A percentile compares a stretch with the other conserved stretches of the same genome.
These are phyloP conservation scores for Hippophae tibetana DNA, from an alignment of 306 rosid genomes.

Conservation along the genomic window DNA sequence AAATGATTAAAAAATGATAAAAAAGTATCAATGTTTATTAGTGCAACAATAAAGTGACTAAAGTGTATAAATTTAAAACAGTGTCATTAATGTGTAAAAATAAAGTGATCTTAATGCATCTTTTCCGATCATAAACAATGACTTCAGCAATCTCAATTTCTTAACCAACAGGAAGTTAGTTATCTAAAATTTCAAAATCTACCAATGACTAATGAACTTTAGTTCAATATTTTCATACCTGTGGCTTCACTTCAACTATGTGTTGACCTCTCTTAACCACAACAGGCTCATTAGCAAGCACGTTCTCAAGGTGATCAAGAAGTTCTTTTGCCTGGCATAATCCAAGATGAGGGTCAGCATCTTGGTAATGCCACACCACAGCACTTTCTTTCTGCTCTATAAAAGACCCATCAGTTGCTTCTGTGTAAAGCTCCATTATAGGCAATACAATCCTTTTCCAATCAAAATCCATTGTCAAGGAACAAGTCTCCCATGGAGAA, in stretches of 20 bases:
- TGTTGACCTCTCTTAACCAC: slow-evolving; percentile 61
- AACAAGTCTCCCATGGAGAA: slow-evolving; percentile 44
- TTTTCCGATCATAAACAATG: too few relatives aligned
- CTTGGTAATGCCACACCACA: slow-evolving; percentile 63
- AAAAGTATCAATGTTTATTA: too few relatives aligned
- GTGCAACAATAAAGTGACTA: too few relatives aligned
- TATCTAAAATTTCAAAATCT: not conserved
- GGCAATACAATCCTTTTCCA: slow-evolving; percentile 57
- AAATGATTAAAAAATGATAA: too few relatives aligned
- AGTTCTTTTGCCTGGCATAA: slow-evolving; percentile 69
- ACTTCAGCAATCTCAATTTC: too few relatives aligned
- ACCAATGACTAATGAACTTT: not conserved
- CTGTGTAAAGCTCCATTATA: slow-evolving; percentile 66
- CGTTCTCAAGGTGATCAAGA: slow-evolving; percentile 65
- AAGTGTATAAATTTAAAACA: too few relatives aligned
- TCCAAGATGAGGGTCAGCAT: slow-evolving; percentile 57
- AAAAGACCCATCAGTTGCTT: slow-evolving; percentile 73
- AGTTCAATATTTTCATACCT: slow-evolving; percentile 23
- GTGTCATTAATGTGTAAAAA: too few relatives aligned
- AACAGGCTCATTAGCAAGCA: slow-evolving; percentile 67
- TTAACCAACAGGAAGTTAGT: too few relatives aligned
- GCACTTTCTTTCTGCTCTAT: slow-evolving; percentile 70
- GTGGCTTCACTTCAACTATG: slow-evolving; percentile 74
- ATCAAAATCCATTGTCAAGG: slow-evolving; percentile 33
- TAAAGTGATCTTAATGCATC: too few relatives aligned